Conservation (phyloP, 139 green algal genomes). For the Chlorella sp. region DNA sequence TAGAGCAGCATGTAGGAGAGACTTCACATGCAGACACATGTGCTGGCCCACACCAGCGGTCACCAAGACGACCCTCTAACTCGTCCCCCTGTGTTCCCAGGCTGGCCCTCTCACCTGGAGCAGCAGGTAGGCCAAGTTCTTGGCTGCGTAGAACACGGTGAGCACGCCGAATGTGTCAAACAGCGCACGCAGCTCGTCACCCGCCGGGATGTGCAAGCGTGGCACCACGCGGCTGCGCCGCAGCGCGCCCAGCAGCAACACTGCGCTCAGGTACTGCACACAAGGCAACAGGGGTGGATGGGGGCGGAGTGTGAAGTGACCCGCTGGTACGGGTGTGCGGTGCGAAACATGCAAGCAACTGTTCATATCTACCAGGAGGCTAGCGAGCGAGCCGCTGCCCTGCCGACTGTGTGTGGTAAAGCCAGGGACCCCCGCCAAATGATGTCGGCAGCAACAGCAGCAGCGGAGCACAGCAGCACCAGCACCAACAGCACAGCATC, state of each 20-base stretch:
- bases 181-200: conserved; percentile 28
- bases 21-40: no score
- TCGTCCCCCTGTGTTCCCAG: no score
- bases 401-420: not conserved
- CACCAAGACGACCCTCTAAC: no score
- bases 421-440: not conserved
- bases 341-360: not conserved
- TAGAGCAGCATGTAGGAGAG: no score
- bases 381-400: not conserved
- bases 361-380: not conserved
- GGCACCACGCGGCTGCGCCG: conserved; percentile 10
- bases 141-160: conserved; percentile 72
- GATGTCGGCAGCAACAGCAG: not conserved
- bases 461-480: not conserved
- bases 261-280: conserved; percentile 49
- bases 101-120: conserved; percentile 47
- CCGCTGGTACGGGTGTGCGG: not conserved
- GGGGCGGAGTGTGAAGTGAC: not conserved
- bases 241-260: conserved; percentile 37
- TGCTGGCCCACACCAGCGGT: no score
- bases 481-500: not conserved
- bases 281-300: not conserved
- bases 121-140: conserved; percentile 73
- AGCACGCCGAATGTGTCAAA: conserved; percentile 60
- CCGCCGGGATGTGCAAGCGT: conserved; percentile 15